phyloP scores from a whole-genome alignment of 768 basidiomycete genomes.

The Trametes villosa region DNA sequence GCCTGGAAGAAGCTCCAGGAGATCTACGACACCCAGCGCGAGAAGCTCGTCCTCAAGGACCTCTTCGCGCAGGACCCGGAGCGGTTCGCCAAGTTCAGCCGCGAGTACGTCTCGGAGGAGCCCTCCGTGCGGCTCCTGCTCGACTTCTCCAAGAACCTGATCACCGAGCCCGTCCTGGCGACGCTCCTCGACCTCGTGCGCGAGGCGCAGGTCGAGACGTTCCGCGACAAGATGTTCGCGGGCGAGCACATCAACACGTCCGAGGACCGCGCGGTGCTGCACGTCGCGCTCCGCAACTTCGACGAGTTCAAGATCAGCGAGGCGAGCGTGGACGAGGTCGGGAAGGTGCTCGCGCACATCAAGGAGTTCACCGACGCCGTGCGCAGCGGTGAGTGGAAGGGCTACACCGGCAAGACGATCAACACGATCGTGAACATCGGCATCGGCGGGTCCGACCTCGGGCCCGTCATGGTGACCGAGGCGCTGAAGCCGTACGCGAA shows the following conservation, averaged over 20 bases:
- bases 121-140: constrained; percentile 82
- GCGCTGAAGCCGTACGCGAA: constrained; percentile 93
- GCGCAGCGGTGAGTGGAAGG: constrained; percentile 89
- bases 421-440: constrained; percentile 97
- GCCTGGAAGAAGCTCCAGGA: constrained; percentile 91
- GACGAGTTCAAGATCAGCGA: constrained; percentile 83
- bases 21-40: constrained; percentile 73
- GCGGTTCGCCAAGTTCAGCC: constrained; percentile 87
- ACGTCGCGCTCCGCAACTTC: constrained; percentile 86
- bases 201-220: constrained; percentile 85
- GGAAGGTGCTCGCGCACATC: constrained; percentile 86
- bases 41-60: constrained; percentile 84
- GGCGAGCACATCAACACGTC: constrained; percentile 99
- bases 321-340: constrained; percentile 81
- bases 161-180: constrained; percentile 82
- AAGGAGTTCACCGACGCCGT: constrained; percentile 86
- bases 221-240: constrained; percentile 91
- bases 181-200: constrained; percentile 78
- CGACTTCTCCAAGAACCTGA: constrained; percentile 96
- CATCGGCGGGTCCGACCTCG: constrained; percentile 97
- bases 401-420: constrained; percentile 96
- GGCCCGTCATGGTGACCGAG: constrained; percentile 99
- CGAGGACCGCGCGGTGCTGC: constrained; percentile 95
- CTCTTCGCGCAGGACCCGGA: constrained; percentile 89
- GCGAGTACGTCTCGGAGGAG: constrained; percentile 71